A percentile compares a stretch with the other conserved stretches of the same genome.
These are phyloP conservation scores for Begonia fuchsioides DNA, from an alignment of 306 rosid genomes.

Conservation along the genomic window DNA sequence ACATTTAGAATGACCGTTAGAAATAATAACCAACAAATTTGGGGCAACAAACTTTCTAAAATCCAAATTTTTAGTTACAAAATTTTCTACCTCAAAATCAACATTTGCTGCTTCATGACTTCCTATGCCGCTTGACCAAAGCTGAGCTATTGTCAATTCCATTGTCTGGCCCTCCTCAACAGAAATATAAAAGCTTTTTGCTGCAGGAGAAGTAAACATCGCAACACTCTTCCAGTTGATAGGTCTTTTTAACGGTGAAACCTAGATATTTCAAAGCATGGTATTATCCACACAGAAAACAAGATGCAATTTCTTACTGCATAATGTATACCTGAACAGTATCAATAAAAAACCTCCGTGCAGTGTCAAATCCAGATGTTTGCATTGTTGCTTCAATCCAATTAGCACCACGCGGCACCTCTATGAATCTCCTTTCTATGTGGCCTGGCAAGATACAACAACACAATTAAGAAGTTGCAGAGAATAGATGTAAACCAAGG, in stretches of 20 bases:
- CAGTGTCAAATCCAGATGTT: constrained; percentile 71
- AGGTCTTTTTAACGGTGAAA: constrained; percentile 75
- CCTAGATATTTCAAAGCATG: constrained; percentile 42
- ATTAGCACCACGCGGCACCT: constrained; percentile 76
- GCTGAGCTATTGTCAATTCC: constrained; percentile 78
- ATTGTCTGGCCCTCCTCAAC: constrained; percentile 86
- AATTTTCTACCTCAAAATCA: constrained; percentile 70
- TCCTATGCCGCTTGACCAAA: constrained; percentile 95
- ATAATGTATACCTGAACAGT: constrained; percentile 64
- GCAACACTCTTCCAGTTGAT: constrained; percentile 63
- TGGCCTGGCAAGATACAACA: constrained; percentile 42
- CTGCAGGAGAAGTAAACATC: constrained; percentile 61
- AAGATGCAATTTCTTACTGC: constrained; percentile 5
- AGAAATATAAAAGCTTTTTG: constrained; percentile 64
- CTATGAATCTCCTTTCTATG: constrained; percentile 79
- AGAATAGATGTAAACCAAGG: constrained; percentile 6
- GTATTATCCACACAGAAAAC: constrained; percentile 14
- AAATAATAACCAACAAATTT: not conserved
- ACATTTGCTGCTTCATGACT: constrained; percentile 62
- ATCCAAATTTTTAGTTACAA: not conserved
- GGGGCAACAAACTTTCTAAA: not conserved
- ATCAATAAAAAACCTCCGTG: constrained; percentile 69
- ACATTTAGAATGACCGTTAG: too few species aligned
- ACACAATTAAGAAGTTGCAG: constrained; percentile 8
- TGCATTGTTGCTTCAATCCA: constrained; percentile 89